Evolutionary conservation across 2,329 filamentous ascomycete species (phyloP).

Genomic region (Blastomyces percursus): DNA sequence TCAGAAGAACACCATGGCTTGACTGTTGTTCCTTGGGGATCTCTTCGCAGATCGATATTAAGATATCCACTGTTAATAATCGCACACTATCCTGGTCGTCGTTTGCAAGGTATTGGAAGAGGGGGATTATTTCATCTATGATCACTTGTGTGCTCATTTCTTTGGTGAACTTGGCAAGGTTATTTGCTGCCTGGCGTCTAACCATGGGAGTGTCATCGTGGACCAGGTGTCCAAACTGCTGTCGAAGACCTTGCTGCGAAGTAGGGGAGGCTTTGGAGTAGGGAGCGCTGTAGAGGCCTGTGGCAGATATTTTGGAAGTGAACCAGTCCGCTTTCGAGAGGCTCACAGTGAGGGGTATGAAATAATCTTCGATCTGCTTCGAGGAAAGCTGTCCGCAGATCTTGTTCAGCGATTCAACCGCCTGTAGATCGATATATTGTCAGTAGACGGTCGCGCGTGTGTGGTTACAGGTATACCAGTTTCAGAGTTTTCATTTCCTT

Average conservation of each 20-base stretch:
- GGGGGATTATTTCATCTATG: conserved; percentile 96
- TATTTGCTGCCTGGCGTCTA: conserved; percentile 88
- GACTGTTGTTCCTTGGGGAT: conserved; percentile 97
- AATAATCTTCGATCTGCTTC: conserved; percentile 91
- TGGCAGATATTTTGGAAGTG: conserved; percentile 96
- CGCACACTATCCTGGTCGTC: conserved; percentile 98
- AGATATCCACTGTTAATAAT: conserved; percentile 86
- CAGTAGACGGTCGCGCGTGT: neutral
- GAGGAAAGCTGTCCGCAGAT: conserved; percentile 88
- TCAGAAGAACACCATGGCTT: conserved; percentile 86
- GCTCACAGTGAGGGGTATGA: conserved; percentile 88
- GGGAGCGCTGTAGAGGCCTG: conserved; percentile 84
- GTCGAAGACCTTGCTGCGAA: conserved; percentile 82
- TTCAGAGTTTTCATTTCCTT: neutral
- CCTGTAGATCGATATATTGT: conserved; percentile 42
- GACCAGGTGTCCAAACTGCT: conserved; percentile 85
- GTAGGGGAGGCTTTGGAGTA: conserved; percentile 81
- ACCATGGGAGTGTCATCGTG: conserved; percentile 99
- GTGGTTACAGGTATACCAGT: neutral
- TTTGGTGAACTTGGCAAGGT: conserved; percentile 94
- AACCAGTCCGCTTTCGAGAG: conserved; percentile 99
- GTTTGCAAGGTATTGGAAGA: conserved; percentile 91
- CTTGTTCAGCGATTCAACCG: conserved; percentile 98
- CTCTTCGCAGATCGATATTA: conserved; percentile 92
- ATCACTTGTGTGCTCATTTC: conserved; percentile 86